Evolutionary conservation across 768 basidiomycete genomes (phyloP).

Genomic region (Trametes coccinea): DNA sequence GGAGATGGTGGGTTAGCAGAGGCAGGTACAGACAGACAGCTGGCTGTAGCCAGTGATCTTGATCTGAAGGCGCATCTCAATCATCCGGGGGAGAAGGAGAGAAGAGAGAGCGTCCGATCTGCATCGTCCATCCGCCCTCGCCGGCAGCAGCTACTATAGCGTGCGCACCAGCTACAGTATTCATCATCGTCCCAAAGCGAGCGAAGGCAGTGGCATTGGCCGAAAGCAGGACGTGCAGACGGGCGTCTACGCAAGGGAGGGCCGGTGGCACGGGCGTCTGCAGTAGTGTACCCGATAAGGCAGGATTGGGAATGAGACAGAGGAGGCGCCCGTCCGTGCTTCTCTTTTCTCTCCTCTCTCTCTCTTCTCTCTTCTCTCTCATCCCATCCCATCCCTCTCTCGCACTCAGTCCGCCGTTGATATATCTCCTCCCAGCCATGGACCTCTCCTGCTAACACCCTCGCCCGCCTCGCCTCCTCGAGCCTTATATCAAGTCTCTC

Average conservation of each 20-base stretch:
- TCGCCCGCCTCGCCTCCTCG: not conserved
- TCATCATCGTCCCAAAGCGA: too few species aligned
- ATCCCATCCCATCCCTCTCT: not conserved
- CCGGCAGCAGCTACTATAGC: not conserved
- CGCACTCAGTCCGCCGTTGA: not conserved
- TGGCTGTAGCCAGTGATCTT: not conserved
- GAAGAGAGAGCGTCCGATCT: not conserved
- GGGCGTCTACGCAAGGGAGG: too few species aligned
- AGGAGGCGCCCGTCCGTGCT: slow-evolving; percentile 11
- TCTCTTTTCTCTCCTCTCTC: slow-evolving; percentile 10
- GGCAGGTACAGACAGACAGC: too few species aligned
- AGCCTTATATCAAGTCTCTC: not conserved
- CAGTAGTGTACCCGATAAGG: too few species aligned
- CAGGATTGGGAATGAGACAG: slow-evolving; percentile 6
- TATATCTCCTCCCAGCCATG: slow-evolving; percentile 13
- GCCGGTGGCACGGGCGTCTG: too few species aligned
- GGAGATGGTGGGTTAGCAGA: too few species aligned
- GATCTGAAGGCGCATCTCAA: too few species aligned
- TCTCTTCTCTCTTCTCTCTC: not conserved
- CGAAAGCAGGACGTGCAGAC: not conserved
- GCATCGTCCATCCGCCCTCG: not conserved
- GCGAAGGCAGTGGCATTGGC: too few species aligned
- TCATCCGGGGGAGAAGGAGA: not conserved
- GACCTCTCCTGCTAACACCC: slow-evolving; percentile 13
- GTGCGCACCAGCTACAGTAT: too few species aligned